These are phyloP conservation scores for Zalerion maritima DNA, from an alignment of 495 filamentous ascomycete species.

Conservation along the genomic window DNA sequence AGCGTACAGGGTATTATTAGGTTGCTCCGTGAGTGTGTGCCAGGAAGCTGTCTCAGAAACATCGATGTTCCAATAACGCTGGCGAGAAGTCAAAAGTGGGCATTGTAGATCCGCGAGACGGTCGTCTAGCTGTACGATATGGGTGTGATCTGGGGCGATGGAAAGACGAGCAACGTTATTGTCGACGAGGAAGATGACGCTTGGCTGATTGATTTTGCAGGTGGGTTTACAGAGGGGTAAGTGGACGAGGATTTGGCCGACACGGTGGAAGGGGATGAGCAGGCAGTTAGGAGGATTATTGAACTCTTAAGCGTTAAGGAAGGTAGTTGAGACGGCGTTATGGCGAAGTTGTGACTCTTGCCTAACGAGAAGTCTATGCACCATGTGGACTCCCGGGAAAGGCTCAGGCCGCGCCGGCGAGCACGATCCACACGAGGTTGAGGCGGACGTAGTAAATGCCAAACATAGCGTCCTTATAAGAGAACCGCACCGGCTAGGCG, in stretches of 20 bases:
- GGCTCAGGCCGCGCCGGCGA: too few species aligned
- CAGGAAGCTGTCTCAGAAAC: slow-evolving; percentile 4
- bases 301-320: slow-evolving; percentile 10
- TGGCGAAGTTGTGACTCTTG: too few species aligned
- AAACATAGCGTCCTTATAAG: too few species aligned
- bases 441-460: too few species aligned
- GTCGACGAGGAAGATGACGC: slow-evolving; percentile 14
- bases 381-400: too few species aligned
- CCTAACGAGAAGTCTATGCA: too few species aligned
- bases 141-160: slow-evolving; percentile 19
- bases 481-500: too few species aligned
- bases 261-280: slow-evolving; percentile 11
- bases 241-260: slow-evolving; percentile 12
- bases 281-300: slow-evolving; percentile 9
- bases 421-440: too few species aligned
- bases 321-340: slow-evolving; percentile 2
- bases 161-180: slow-evolving; percentile 18
- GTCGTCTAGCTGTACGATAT: slow-evolving; percentile 14
- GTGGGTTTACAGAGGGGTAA: slow-evolving; percentile 16
- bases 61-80: slow-evolving; percentile 1
- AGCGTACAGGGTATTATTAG: slow-evolving; percentile 1
- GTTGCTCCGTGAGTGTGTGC: slow-evolving; percentile 1
- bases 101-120: slow-evolving; percentile 11
- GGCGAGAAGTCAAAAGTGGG: slow-evolving; percentile 11
- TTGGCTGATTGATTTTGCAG: slow-evolving; percentile 18